Conservation (phyloP, 1,284 basidiomycete genomes). For the Phylloporus sp. region DNA sequence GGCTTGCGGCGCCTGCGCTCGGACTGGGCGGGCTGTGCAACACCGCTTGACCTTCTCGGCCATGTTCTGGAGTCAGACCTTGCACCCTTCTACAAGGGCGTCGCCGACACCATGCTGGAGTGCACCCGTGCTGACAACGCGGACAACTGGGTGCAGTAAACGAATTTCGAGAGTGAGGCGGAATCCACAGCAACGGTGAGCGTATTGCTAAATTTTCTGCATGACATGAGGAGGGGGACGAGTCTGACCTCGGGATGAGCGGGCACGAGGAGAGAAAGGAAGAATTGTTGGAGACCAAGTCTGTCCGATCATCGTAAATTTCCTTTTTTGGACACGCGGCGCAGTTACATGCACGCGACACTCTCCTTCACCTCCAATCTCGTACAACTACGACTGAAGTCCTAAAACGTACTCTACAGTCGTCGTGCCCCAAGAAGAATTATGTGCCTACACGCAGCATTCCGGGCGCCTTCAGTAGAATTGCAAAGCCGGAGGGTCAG, state of each 20-base stretch:
- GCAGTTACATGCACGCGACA: no score
- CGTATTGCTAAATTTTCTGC: constrained; percentile 70
- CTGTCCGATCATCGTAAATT: no score
- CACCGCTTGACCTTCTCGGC: constrained; percentile 67
- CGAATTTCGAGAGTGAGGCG: constrained; percentile 72
- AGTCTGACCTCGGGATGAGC: constrained; percentile 53
- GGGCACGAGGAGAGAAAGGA: not conserved
- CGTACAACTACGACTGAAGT: no score
- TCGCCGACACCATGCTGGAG: constrained; percentile 61
- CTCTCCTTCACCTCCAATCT: no score
- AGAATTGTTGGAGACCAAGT: no score
- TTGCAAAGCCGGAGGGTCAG: constrained; percentile 71
- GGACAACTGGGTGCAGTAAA: constrained; percentile 69
- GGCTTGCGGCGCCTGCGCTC: not conserved
- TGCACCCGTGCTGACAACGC: constrained; percentile 61
- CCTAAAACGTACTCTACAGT: no score
- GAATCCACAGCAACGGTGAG: constrained; percentile 76
- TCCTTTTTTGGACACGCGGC: no score
- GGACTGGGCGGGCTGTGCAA: not conserved
- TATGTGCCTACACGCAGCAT: constrained; percentile 55
- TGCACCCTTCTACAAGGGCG: constrained; percentile 70
- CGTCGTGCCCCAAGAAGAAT: no score
- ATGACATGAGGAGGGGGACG: constrained; percentile 74
- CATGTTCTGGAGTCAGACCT: constrained; percentile 69
- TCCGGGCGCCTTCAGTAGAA: constrained; percentile 85